Base-by-base conservation (phyloP, 2,329 filamentous ascomycete genomes). In the Sporothrix brasiliensis region DNA sequence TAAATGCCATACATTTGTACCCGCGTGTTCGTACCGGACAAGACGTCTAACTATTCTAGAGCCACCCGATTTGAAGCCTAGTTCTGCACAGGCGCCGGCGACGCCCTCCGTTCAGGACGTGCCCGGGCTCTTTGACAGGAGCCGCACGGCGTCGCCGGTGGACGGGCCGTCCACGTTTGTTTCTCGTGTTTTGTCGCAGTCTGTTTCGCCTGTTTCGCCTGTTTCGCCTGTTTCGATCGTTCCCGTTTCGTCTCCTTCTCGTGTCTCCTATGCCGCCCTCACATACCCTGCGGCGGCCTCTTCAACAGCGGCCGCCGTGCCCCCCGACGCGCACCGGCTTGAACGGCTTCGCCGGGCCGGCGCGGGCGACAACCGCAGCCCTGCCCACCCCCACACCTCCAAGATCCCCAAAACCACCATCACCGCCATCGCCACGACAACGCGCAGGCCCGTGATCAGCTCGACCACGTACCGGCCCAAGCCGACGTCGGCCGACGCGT, bases 401-500 rank as follows among this genome's bases (percentile, higher is more conserved):
- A 60, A 60, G 19, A 21, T 30, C 72, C 71, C 21, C 54, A 56
- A 14, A 24, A 49, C 34, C n/a, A 72, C 27, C 24, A 60, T 34
- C 63, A 3, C 3, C 19, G 58, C 66, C 27, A 61, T 61, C 11
- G 58, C 72, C 27, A 72, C 68, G n/a, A 34, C 72, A 41, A 34
- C 70, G 6, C 68, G 71, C 1, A 63, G 54, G 10, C 73, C 72
- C 19, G 54, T 73, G 39, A 58, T 69, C 67, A 53, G 27, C 7
- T 61, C 71, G n/a, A 72, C 74, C 4, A 70, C 72, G 2, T 47
- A 70, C 10, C 60, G 58, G 19, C 72, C 76, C 1, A 69, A 70
- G 53, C 66, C 68, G 16, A 72, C 72, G 60, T 75, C 34, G 61
- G 69, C 9, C 67, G 66, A 10, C 11, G 2, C 63, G 16, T 79